Evolutionary conservation across 257 asterid genomes (phyloP).

Genomic region (Petrea volubilis): DNA sequence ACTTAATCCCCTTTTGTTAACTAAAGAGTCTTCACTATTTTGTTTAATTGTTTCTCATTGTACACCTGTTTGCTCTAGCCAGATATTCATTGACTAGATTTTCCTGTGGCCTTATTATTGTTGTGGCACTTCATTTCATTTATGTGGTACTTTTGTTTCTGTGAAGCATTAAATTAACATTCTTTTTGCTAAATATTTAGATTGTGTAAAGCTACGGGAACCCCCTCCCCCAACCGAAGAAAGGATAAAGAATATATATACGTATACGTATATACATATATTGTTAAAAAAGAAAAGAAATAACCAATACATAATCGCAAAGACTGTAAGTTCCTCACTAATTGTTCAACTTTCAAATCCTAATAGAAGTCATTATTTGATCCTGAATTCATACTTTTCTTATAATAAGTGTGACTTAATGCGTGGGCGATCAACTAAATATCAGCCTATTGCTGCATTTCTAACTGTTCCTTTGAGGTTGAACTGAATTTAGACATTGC

Average conservation of each 20-base stretch:
- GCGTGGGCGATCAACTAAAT: not conserved
- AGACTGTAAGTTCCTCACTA: too few species aligned
- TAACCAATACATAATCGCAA: too few species aligned
- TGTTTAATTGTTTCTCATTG: not conserved
- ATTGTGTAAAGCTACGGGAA: too few species aligned
- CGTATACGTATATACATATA: too few species aligned
- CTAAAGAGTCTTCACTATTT: not conserved
- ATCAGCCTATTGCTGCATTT: not conserved
- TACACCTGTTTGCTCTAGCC: not conserved
- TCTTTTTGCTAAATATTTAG: too few species aligned
- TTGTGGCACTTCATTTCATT: not conserved
- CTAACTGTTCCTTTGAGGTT: not conserved
- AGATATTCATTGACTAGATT: not conserved
- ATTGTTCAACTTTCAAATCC: too few species aligned
- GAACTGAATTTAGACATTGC: not conserved
- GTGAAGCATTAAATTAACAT: not conserved
- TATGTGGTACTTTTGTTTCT: not conserved
- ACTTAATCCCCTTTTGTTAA: not conserved
- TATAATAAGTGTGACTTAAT: not conserved
- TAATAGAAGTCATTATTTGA: not conserved
- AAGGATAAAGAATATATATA: too few species aligned
- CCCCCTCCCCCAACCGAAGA: too few species aligned
- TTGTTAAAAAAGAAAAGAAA: too few species aligned
- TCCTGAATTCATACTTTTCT: not conserved
- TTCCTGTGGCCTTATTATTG: not conserved